Evolutionary conservation across 1,139 yeast species (phyloP).

Genomic region (Wickerhamomyces sp.): DNA sequence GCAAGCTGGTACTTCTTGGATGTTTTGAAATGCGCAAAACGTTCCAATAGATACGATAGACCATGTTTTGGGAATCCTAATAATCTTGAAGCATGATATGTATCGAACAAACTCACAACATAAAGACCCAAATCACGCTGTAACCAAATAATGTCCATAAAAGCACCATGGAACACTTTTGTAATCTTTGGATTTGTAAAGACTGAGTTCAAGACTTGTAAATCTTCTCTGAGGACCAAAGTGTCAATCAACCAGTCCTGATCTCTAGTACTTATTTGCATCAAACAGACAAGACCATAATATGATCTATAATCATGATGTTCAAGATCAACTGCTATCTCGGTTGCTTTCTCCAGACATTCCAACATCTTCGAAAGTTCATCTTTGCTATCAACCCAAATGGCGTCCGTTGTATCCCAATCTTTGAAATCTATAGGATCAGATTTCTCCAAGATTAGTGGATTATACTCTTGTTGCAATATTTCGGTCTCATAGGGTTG

Average conservation of each 20-base stretch:
- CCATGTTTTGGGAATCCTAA: constrained; percentile 79
- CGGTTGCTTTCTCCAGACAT: constrained; percentile 46
- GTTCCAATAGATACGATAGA: constrained; percentile 77
- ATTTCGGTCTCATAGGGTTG: constrained; percentile 88
- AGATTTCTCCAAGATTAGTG: constrained; percentile 37
- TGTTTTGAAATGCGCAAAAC: constrained; percentile 77
- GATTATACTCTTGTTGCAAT: constrained; percentile 64
- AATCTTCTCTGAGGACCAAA: constrained; percentile 64
- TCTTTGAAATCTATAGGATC: constrained; percentile 55
- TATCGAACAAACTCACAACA: constrained; percentile 85
- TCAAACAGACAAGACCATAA: constrained; percentile 84
- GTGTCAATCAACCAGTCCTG: constrained; percentile 85
- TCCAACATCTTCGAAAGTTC: constrained; percentile 50
- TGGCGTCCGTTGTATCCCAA: constrained; percentile 63
- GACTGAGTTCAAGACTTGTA: constrained; percentile 61
- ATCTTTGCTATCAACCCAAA: constrained; percentile 65
- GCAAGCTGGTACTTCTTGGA: constrained; percentile 94
- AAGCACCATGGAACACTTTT: constrained; percentile 94
- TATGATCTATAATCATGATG: constrained; percentile 92
- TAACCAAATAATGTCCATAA: constrained; percentile 95
- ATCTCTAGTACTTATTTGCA: constrained; percentile 87
- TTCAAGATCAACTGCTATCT: constrained; percentile 93
- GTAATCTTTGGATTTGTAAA: constrained; percentile 77
- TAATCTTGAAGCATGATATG: constrained; percentile 81
- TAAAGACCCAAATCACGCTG: constrained; percentile 94